Evolutionary conservation across 83 land plant genomes (phyloP), one percentile per base, ranked within the genome.

Genomic region (Picea abies): DNA sequence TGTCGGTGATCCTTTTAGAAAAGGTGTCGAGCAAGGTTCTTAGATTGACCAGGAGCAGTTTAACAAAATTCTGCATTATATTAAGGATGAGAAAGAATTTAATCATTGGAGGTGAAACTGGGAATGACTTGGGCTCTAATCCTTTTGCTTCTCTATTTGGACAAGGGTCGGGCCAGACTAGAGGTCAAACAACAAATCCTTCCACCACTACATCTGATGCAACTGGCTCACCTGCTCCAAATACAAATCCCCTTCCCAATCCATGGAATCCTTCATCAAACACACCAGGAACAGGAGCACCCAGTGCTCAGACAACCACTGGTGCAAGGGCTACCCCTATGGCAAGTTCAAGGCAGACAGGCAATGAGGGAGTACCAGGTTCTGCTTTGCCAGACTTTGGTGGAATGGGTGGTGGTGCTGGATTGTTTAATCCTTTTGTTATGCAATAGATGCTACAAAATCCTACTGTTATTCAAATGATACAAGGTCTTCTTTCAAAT

Each of bases 161-260:
- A n/a, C n/a, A n/a, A n/a, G n/a, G n/a, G n/a, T n/a, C n/a, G n/a
- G n/a, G n/a, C n/a, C n/a, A n/a, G 94, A 7, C 93, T 37, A 80
- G 85, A 70, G 83, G 72, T 32, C 58, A 80, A 15, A 63, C 85
- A 52, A 85, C 80, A 26, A 26, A 26, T 29, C 81, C 88, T 67
- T 35, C 91, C 16, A 86, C 84, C 35, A 80, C 89, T 68, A 87
- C 81, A 5, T 63, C 91, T 66, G 93, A 85, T 17, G 56, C 86
- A 22, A 79, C 90, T 39, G 90, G 86, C 23, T 60, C 80, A 60
- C 75, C 94, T 78, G 91, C 90, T 52, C 99, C 97, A 83, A 96
- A 96, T 81, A 87, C 97, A 9, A 96, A 96, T 68, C 99, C 99
- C 12, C 93, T 96, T 81, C 97, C 97, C 49, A 96, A n/a, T 65